These are phyloP conservation scores for Colletotrichum tamarilloi DNA, from an alignment of 2,329 filamentous ascomycete species.

Conservation along the genomic window DNA sequence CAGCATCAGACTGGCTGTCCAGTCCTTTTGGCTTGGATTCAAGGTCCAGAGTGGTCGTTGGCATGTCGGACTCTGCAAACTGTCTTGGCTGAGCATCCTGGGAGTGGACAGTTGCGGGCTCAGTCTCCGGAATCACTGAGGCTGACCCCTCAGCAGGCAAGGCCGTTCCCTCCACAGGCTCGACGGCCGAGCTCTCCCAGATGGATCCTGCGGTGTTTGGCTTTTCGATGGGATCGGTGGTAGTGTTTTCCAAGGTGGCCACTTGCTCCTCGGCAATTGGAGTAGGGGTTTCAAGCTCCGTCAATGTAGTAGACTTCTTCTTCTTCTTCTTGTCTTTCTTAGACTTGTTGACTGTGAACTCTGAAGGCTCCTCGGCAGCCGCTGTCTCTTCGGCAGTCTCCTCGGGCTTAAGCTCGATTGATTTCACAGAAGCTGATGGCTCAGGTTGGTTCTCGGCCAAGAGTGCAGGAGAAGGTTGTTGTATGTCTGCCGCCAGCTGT, in stretches of 20 bases:
- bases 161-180: neutral
- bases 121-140: neutral
- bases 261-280: neutral
- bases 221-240: neutral
- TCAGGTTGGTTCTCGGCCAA: neutral
- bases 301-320: conserved; percentile 19
- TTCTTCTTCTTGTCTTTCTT: conserved; percentile 47
- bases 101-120: neutral
- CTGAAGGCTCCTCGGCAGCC: neutral
- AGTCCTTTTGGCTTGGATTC: neutral
- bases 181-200: neutral
- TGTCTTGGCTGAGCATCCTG: neutral
- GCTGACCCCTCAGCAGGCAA: neutral
- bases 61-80: neutral
- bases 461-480: neutral
- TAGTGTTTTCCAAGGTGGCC: neutral
- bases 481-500: neutral
- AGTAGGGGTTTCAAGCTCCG: conserved; percentile 9
- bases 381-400: neutral
- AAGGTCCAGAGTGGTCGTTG: neutral
- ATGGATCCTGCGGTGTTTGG: neutral
- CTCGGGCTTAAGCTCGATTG: neutral
- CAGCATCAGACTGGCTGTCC: neutral
- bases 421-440: neutral
- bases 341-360: conserved; percentile 38